Conservation (phyloP, 148 eudicot species). For the Rhododendron henanense region DNA sequence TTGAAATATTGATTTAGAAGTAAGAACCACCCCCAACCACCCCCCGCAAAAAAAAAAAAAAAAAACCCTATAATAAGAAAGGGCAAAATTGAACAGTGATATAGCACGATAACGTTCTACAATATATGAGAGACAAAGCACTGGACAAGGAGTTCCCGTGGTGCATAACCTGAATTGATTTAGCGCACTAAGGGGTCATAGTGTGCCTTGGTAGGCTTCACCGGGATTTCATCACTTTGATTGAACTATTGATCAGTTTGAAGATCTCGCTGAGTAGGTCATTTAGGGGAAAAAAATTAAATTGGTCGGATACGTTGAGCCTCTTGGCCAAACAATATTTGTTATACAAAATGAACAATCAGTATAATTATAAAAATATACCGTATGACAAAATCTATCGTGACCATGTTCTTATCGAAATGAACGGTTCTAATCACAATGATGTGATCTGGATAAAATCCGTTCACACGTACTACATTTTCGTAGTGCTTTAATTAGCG, state of each 20-base stretch:
- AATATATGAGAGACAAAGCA: not conserved
- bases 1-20: not conserved
- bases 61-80: not conserved
- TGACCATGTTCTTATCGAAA: no score
- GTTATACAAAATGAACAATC: not conserved
- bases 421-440: no score
- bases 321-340: not conserved
- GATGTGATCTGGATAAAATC: no score
- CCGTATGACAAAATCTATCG: no score
- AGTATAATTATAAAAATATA: not conserved
- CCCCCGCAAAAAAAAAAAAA: no score
- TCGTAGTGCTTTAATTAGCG: no score
- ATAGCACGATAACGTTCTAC: not conserved
- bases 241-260: not conserved
- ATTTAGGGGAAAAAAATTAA: not conserved
- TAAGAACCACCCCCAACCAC: no score
- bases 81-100: not conserved
- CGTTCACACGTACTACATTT: no score
- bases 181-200: not conserved
- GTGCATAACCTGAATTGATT: no score
- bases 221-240: not conserved
- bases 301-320: not conserved
- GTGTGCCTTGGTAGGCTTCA: not conserved
- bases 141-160: no score
- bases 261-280: not conserved